Base-by-base conservation (phyloP, 441 rosid species). In the Sinapis alba region DNA sequence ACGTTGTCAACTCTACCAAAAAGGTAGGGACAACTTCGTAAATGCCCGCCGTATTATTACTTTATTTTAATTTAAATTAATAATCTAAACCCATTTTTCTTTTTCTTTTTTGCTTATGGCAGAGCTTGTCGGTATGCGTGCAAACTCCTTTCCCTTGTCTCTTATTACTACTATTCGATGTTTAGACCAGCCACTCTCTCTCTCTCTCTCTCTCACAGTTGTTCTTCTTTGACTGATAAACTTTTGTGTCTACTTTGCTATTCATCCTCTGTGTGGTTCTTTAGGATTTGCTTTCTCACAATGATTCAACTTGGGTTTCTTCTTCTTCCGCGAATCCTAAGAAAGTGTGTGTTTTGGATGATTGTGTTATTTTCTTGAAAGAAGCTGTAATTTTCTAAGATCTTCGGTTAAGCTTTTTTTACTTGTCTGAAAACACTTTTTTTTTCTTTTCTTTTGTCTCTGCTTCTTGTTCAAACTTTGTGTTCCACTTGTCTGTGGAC, bases 51-150 rank as follows among this genome's bases (percentile, higher is more conserved):
- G 62, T 62, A 72, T 68, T 32, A 32, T 32, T 57, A 57, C 18
- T 7, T 23, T n/a, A n/a, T 23, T 65, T 26, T 8, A 69, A 45
- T 45, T n/a, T 24, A 43, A 41, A 45, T 5, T 13, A 56, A 12
- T 56, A 56, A 32, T 57, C 23, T 57, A 57, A 11, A 28, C 53
- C 66, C 63, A 41, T 61, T 15, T 47, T 15, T 67, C 75, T 61
- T 15, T 47, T 15, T 67, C 75, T 74, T 45, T 69, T 32, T 50
- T 13, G 78, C 74, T 68, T 74, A 80, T 80, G 68, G 80, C 79
- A 69, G 76, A 79, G 79, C 67, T 87, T 91, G 96, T 92, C 97
- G 98, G 90, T 61, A 73, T 88, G 89, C 90, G 92, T 85, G 90
- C 90, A 81, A 82, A 76, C 51, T 70, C 78, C 54, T 73, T 65